phyloP scores from a whole-genome alignment of 805 yeast species.

The Suhomyces emberorum region DNA sequence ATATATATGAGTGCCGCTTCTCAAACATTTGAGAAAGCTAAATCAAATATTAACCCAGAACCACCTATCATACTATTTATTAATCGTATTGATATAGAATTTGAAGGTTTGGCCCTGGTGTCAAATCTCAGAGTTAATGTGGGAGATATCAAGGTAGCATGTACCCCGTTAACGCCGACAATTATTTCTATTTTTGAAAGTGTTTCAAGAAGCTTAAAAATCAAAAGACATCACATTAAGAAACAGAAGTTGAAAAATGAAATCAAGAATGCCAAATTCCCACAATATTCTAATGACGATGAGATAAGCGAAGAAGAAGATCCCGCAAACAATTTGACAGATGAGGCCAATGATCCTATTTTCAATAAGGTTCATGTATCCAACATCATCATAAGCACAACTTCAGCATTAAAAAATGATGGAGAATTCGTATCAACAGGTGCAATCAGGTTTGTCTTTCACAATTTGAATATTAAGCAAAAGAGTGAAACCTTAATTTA shows the following conservation, averaged over 20 bases:
- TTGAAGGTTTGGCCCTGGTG: constrained; percentile 44
- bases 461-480: constrained; percentile 39
- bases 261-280: constrained; percentile 15
- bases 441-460: constrained; percentile 22
- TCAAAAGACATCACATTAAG: constrained; percentile 29
- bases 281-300: constrained; percentile 21
- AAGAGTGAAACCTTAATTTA: constrained; percentile 39
- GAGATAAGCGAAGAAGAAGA: constrained; percentile 7
- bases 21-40: constrained; percentile 30
- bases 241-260: constrained; percentile 11
- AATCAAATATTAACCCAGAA: background rate
- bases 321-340: background rate
- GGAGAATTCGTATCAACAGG: constrained; percentile 42
- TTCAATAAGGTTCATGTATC: constrained; percentile 40
- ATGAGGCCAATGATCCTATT: constrained; percentile 15
- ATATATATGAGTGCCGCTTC: constrained; percentile 82
- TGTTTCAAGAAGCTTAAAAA: constrained; percentile 32
- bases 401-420: constrained; percentile 40
- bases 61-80: constrained; percentile 25
- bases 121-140: constrained; percentile 38
- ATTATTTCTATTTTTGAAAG: constrained; percentile 35
- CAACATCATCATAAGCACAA: constrained; percentile 39
- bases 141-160: constrained; percentile 40
- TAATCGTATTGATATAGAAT: constrained; percentile 39
- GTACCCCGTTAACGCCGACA: constrained; percentile 42